Percentiles rank a stretch among this genome's conserved stretches.
These are phyloP conservation scores for Aspergillaceae sp. DNA, from an alignment of 2,329 filamentous ascomycete genomes.

Conservation along the genomic window DNA sequence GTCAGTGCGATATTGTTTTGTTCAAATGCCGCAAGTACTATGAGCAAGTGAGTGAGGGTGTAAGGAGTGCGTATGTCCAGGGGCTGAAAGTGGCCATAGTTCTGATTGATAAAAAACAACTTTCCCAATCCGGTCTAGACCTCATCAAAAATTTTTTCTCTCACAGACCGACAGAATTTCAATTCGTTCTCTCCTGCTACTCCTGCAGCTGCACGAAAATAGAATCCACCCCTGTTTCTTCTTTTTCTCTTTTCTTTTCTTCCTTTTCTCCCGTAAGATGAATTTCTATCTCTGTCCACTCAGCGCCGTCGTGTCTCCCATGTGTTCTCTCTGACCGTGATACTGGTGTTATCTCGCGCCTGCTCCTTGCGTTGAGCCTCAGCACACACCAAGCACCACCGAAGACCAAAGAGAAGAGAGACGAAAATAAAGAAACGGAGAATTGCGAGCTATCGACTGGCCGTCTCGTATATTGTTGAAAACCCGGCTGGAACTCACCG, in stretches of 20 bases:
- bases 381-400: too few species aligned
- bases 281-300: not conserved
- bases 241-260: conserved; percentile 2
- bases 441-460: too few species aligned
- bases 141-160: not conserved
- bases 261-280: not conserved
- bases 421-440: too few species aligned
- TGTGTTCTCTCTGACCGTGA: not conserved
- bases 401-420: too few species aligned
- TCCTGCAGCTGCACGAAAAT: too few species aligned
- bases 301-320: not conserved
- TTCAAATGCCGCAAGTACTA: not conserved
- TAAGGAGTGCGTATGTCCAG: too few species aligned
- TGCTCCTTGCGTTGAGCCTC: not conserved
- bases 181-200: not conserved
- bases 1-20: not conserved
- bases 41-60: too few species aligned
- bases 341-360: conserved; percentile 1
- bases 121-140: not conserved
- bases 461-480: too few species aligned
- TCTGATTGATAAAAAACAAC: not conserved
- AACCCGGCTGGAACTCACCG: too few species aligned
- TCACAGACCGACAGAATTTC: conserved; percentile 1
- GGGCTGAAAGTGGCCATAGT: not conserved
- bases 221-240: conserved; percentile 1